Evolutionary conservation across 352 stramenopile genomes (phyloP), one percentile per base, ranked within the genome.

Genomic region (Pythium dissimile): DNA sequence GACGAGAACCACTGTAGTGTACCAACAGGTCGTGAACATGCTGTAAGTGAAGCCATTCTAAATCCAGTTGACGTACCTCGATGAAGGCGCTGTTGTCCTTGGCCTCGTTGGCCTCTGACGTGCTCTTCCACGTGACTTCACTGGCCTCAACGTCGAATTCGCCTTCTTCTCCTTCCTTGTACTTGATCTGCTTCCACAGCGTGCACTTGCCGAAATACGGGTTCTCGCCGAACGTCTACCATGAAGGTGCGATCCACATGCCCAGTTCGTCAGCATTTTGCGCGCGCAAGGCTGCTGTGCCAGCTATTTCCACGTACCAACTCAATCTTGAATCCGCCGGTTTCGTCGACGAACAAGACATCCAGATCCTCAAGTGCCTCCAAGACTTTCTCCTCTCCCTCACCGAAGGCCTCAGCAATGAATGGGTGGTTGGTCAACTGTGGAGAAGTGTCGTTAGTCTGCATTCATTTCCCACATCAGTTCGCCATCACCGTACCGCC

Each of bases 121-220:
- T 64, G 10, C 77, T 60, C 67, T 85, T 88, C 82, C 82, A 92
- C 28, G 64, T 71, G 50, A 92, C 59, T 30, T 71, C 67, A 10
- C 69, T 75, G 12, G 67, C 53, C 18, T 69, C 87, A n/a, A 87
- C 74, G 28, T 77, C 66, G 41, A 73, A 49, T 41, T 89, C 79
- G 28, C 50, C 50, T 41, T 41, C 34, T 41, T 41, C 52, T 72
- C 74, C 78, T 13, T 92, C 80, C 51, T 70, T 81, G 67, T 80
- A 89, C 44, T 66, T 80, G 27, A 92, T 67, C 45, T 88, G 66
- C 67, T 90, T 89, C 72, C 76, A 92, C 18, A 92, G 56, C 47
- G 63, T 69, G 41, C 52, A 67, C 37, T 72, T 69, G 27, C 48
- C 65, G 38, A 92, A 75, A 60, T 71, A 88, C 30, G 74, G 70